Percentiles rank a stretch among this genome's conserved stretches.
Evolutionary conservation across 345 rosid species (phyloP).

Genomic region (Eucalyptus regnans): DNA sequence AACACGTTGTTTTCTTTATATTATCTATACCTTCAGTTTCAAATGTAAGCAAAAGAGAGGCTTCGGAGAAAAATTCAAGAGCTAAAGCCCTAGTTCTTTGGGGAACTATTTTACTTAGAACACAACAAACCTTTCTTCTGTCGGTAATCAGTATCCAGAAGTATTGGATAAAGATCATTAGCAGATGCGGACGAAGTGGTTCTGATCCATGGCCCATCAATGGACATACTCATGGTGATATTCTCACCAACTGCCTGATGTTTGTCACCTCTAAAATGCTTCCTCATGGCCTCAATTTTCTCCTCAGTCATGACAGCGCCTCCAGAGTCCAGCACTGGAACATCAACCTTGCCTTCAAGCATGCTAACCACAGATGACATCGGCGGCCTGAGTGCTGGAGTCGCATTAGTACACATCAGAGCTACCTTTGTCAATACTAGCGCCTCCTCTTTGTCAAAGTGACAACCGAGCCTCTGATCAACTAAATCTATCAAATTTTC

Average conservation of each 20-base stretch:
- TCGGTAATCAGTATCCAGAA: too few relatives aligned
- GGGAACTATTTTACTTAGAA: too few relatives aligned
- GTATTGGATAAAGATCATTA: too few relatives aligned
- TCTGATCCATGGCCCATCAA: neutral
- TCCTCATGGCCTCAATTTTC: neutral
- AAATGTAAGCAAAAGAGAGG: too few relatives aligned
- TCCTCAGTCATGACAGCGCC: neutral
- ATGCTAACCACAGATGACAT: conserved; percentile 2
- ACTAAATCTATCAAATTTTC: neutral
- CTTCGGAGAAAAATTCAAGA: too few relatives aligned
- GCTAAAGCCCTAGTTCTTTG: too few relatives aligned
- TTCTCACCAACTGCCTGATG: neutral
- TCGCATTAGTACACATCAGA: neutral
- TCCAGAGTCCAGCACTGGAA: neutral
- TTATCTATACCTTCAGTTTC: too few relatives aligned
- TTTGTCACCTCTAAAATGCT: neutral
- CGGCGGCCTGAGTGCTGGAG: neutral
- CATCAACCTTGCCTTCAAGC: conserved; percentile 12
- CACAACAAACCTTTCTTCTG: too few relatives aligned
- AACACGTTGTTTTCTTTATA: too few relatives aligned
- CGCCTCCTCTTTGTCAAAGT: neutral
- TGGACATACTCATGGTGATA: neutral
- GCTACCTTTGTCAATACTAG: neutral
- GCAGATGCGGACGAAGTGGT: neutral
- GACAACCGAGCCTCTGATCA: neutral